A percentile compares a stretch with the other conserved stretches of the same genome.
These are phyloP conservation scores for Pisolithus albus DNA, from an alignment of 768 basidiomycete species.

Conservation along the genomic window DNA sequence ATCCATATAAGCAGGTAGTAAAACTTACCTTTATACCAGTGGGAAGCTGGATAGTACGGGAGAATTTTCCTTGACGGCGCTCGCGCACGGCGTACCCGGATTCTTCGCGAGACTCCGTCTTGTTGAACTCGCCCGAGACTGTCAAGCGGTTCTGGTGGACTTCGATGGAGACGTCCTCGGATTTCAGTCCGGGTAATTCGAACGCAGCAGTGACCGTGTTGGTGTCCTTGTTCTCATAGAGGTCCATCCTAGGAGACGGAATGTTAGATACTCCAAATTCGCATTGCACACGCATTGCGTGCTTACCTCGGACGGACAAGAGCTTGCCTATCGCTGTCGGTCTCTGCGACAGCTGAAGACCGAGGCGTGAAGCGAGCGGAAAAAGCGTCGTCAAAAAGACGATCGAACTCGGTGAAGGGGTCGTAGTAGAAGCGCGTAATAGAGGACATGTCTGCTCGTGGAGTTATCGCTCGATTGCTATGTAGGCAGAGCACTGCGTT, in stretches of 20 bases:
- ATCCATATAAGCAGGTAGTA: not conserved
- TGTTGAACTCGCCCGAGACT: conserved; percentile 38
- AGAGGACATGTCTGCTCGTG: conserved; percentile 6
- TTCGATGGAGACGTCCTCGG: conserved; percentile 42
- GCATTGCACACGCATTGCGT: too few relatives aligned
- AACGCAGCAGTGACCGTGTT: conserved; percentile 45
- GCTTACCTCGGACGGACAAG: conserved; percentile 20
- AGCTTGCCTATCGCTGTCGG: not conserved
- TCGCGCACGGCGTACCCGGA: conserved; percentile 37
- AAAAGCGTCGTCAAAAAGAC: conserved; percentile 37
- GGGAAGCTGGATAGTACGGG: conserved; percentile 40
- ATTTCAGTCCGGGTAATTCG: conserved; percentile 49
- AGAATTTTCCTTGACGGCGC: conserved; percentile 39
- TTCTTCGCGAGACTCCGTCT: conserved; percentile 28
- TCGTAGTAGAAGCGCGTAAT: conserved; percentile 34
- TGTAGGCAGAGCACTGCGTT: too few relatives aligned
- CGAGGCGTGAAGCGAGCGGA: conserved; percentile 8
- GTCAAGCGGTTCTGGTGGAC: conserved; percentile 41
- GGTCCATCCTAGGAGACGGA: conserved; percentile 32
- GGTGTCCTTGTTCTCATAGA: conserved; percentile 37
- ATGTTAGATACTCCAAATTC: not conserved
- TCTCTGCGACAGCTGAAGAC: not conserved
- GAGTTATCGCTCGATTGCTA: too few relatives aligned
- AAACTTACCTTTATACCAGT: conserved; percentile 38
- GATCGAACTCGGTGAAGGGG: conserved; percentile 39